Base-by-base conservation (phyloP, 1,139 yeast genomes). In the Dujonia santamariae region DNA sequence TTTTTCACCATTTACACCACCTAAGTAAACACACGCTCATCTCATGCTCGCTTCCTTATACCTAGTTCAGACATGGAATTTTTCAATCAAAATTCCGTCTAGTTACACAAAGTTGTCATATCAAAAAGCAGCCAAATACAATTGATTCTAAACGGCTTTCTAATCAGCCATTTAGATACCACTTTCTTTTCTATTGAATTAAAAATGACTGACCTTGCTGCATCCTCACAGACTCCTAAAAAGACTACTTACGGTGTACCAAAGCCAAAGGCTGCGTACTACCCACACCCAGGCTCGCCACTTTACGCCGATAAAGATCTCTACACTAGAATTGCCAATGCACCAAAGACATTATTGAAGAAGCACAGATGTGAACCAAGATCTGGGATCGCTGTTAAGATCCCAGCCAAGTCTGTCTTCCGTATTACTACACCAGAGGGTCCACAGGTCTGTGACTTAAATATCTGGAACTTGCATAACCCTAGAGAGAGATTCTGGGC, bases 401-500 rank as follows among this genome's bases (percentile, higher is more conserved):
- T 79, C 11, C 80, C 82, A 9, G 78, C 78, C 16, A 77, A 75
- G 12, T 63, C 72, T 20, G 68, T 79, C 19, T 76, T 80, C 42
- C 60, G 85, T 24, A 61, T 80, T 35, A 74, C 76, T 4, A 75
- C 84, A 0, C 81, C 84, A 2, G 78, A 79, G 43, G 85, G 85
- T 2, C 82, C 85, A 1, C 85, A 79, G 51, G 85, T 80, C 4
- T 79, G 84, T 46, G 85, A 80, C 47, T 67, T 79, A 53, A 79
- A 80, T 54, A 70, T 78, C 33, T 79, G 85, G 85, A 75, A 71
- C 47, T 59, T 60, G 28, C 66, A 74, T 44, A 77, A 78, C 48
- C 83, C 80, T 13, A 59, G 83, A 40, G 85, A 80, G 48, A 57
- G 80, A 40, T 67, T 79, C 50, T 80, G 85, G 85, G 85, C 85